These are phyloP conservation scores for Melaleuca alternifolia DNA, from an alignment of 345 rosid species.

Conservation along the genomic window DNA sequence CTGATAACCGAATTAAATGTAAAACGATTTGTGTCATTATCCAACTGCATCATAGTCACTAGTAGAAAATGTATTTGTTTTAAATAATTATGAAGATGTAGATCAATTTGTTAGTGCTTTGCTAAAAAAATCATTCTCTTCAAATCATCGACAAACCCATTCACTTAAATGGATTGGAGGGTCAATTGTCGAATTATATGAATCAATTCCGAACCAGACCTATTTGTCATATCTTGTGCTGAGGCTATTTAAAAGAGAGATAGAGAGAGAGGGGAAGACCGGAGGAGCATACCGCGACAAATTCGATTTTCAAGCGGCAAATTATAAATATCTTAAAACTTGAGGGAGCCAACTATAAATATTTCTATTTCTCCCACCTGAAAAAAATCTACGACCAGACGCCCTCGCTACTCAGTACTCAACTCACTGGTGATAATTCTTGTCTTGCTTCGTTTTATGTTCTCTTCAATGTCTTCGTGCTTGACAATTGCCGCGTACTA, in stretches of 20 bases:
- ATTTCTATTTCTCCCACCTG: background rate
- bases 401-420: background rate
- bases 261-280: too few relatives aligned
- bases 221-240: background rate
- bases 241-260: background rate
- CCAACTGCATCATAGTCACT: background rate
- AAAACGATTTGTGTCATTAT: background rate
- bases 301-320: background rate
- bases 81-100: background rate
- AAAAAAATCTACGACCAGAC: background rate
- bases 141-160: background rate
- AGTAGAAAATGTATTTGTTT: background rate
- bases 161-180: background rate
- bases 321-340: background rate
- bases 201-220: background rate
- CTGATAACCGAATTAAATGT: background rate
- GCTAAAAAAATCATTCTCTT: background rate
- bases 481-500: too few relatives aligned
- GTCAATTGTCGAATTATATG: background rate
- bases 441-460: too few relatives aligned
- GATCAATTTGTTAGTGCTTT: background rate
- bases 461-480: too few relatives aligned
- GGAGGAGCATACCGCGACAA: background rate
- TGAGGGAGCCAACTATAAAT: background rate
- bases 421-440: background rate